Base-by-base conservation (phyloP, 2,329 filamentous ascomycete species). In the Penicillium corylophilum region DNA sequence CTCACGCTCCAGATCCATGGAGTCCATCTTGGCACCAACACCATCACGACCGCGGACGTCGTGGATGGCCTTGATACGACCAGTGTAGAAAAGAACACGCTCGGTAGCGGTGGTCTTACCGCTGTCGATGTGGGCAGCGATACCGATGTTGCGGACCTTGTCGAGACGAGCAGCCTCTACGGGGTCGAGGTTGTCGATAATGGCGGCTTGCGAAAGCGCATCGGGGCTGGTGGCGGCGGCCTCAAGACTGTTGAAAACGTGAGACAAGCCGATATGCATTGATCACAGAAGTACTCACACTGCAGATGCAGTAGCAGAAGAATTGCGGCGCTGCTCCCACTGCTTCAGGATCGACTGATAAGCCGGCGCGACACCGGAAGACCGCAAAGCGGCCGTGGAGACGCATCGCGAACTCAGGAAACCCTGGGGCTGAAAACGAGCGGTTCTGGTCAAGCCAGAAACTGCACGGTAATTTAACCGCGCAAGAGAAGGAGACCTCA, bases 21-120 rank as follows among this genome's bases (percentile, higher is more conserved):
- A 96, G 79, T 99, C 94, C 94, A 99, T 99, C 79, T 99, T 99
- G 55, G 94, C 94, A 60, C 94, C 94, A 36, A 96, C 91, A 31
- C 89, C 84, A 81, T 99, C 94, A 69, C 93, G 92, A 46, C 71
- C 71, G 67, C 94, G 85, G 39, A 99, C 94, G 76, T 99, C 94
- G 78, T 99, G 94, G 66, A 99, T 97, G 28, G 90, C 83, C 71
- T 95, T 95, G 76, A 96, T 96, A 70, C 94, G 88, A 60, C 94
- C 94, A 49, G 94, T 97, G 75, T 99, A 99, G 82, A 92, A 99
- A 51, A 99, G 87, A 40, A 99, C 91, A 72, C 94, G 89, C 77
- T 99, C 94, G 50, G 92, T 97, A 56, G 86, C 89, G 33, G 94
- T 99, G 31, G 94, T 99, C 78, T 99, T 99, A 65, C 94, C 94